A percentile compares a stretch with the other conserved stretches of the same genome.
Conservation (phyloP, 1,284 basidiomycete species). For the Malassezia japonica region DNA sequence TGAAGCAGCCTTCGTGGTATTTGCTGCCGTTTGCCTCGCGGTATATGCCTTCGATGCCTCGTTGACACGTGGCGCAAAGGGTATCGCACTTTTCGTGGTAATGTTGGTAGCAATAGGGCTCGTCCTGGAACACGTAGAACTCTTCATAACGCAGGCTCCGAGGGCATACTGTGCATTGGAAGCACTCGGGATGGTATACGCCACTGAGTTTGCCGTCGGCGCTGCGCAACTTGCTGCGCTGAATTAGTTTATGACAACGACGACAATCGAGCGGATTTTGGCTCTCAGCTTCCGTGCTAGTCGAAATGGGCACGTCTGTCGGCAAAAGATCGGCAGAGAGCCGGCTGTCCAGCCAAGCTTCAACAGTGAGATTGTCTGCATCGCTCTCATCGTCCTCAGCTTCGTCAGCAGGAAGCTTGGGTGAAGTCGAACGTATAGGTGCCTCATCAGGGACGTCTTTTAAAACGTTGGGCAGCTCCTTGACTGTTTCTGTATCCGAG, state of each 20-base stretch:
- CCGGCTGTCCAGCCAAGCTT: neutral
- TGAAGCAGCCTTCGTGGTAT: constrained; percentile 7
- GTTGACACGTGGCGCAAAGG: neutral
- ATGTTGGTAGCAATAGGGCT: constrained; percentile 5
- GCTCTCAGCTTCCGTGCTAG: no score
- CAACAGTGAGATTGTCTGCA: neutral
- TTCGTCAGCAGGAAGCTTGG: no score
- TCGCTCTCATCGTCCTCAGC: neutral
- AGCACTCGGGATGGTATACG: constrained; percentile 11
- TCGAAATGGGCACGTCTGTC: no score
- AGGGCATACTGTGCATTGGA: constrained; percentile 4
- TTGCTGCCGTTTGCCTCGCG: neutral
- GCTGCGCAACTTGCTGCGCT: constrained; percentile 1
- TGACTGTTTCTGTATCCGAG: no score
- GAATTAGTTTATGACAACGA: constrained; percentile 1
- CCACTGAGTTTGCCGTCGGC: constrained; percentile 2
- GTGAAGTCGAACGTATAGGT: no score
- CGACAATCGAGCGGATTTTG: neutral
- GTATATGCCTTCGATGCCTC: constrained; percentile 10
- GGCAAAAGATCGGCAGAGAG: neutral
- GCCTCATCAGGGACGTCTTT: no score
- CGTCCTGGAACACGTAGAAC: constrained; percentile 9
- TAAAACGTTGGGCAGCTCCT: no score
- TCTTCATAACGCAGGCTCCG: neutral
- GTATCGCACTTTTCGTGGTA: constrained; percentile 5